Evolutionary conservation across 2,329 filamentous ascomycete species (phyloP), one percentile per base, ranked within the genome.

Genomic region (Alternaria dauci): DNA sequence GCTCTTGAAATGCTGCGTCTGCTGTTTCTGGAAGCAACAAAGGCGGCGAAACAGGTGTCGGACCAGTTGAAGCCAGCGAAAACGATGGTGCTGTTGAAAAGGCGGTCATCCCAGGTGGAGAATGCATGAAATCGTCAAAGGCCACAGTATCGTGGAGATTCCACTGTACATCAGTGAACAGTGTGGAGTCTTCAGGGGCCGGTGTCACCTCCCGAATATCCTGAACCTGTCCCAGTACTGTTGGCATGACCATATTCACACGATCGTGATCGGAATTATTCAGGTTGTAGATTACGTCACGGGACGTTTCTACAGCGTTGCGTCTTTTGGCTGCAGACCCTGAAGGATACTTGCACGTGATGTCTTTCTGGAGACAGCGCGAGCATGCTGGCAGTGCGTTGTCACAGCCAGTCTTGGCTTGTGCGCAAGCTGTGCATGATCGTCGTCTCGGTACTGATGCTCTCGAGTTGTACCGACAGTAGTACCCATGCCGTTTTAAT

Each of bases 361-460:
- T 14, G 6, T 26, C 28, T 39, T 52, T 62, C n/a, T 4, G n/a
- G 4, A 5, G 18, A n/a, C 59, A 59, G 16, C 52, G 51, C 32
- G 55, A 48, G 47, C 59, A 59, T 30, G 5, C 18, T 2, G 52
- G 46, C 6, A 52, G n/a, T 16, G 16, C 23, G 6, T 55, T 58
- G 41, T 52, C 34, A 16, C 59, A 62, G 18, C 46, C 42, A 12
- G 41, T 41, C 42, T 62, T 62, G 3, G 59, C 26, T 38, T 51
- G 38, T 28, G 52, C 59, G 28, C 59, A 62, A 2, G 55, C 41
- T 18, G 36, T 18, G 8, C 59, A 62, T n/a, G 59, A 58, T 26
- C 59, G 46, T 18, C 39, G 52, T 46, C 39, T 54, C 20, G 9
- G 28, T 9, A 46, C 38, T 28, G 52, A 11, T 38, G 18, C 41